These are phyloP conservation scores for Atalantia buxifolia DNA, from an alignment of 345 rosid species.

Conservation along the genomic window DNA sequence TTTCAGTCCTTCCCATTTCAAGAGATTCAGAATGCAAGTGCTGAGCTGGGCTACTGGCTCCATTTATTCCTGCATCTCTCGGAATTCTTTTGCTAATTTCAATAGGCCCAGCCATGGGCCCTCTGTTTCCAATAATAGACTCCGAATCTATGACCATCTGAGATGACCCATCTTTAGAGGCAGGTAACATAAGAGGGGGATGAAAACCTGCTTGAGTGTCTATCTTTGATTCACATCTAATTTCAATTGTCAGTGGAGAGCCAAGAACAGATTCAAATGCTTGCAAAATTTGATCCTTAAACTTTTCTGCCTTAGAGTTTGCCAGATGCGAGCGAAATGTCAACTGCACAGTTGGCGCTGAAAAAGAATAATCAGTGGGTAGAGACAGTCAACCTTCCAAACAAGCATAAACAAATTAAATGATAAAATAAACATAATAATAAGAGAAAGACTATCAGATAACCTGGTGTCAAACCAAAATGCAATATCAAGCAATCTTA, in stretches of 20 bases:
- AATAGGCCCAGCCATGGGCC: conserved; percentile 13
- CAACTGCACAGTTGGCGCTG: conserved; percentile 92
- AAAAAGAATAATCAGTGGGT: conserved; percentile 14
- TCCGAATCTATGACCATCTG: conserved; percentile 25
- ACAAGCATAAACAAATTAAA: neutral
- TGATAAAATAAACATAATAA: neutral
- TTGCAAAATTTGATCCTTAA: conserved; percentile 54
- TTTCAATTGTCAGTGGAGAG: conserved; percentile 72
- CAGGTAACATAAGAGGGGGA: conserved; percentile 38
- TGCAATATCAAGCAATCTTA: neutral
- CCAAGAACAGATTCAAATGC: conserved; percentile 88
- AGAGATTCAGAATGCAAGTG: conserved; percentile 17
- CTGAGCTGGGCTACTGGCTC: conserved; percentile 16
- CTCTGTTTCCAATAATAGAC: conserved; percentile 13
- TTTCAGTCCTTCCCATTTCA: conserved; percentile 55
- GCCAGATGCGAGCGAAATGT: conserved; percentile 61
- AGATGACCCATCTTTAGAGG: conserved; percentile 38
- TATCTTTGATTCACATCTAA: conserved; percentile 58
- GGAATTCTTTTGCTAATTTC: conserved; percentile 10
- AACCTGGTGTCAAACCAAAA: neutral
- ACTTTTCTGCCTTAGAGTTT: conserved; percentile 68
- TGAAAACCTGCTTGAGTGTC: conserved; percentile 31
- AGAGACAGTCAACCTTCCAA: neutral
- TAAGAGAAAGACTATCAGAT: neutral
- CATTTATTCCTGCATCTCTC: conserved; percentile 11